Evolutionary conservation across 1,284 basidiomycete species (phyloP), one percentile per base, ranked within the genome.

Genomic region (Mycena citricolor): DNA sequence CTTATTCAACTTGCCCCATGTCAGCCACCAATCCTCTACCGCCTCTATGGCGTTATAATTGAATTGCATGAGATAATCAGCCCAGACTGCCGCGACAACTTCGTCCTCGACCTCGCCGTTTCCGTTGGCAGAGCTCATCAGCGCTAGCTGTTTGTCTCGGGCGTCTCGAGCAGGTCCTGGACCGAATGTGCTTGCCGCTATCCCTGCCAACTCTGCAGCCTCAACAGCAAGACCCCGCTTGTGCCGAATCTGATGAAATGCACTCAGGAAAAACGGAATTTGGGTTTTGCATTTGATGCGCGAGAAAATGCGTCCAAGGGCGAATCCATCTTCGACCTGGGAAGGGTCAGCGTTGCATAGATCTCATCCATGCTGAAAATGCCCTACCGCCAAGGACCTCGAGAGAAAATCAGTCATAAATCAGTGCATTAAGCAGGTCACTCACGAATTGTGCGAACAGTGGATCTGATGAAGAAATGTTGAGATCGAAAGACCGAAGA

Each of bases 21-120:
- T 51, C 25, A 57, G 17, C 54, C 50, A 56, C 54, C 54, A 60
- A 41, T 61, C 57, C 16, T 48, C 54, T 3, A 62, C 54, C 19
- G 53, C 58, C 14, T 58, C 52, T 25, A 49, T 39, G 4, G 56
- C 45, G 22, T 57, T 54, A 23, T 52, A 55, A 29, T 54, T 47
- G 38, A 57, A 55, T 30, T 53, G 54, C 4, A 28, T 23, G 11
- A 53, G 19, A 19, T 49, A 57, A 5, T 25, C 32, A 14, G 25
- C 37, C 55, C 51, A 54, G 4, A 33, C 42, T 12, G 34, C 46
- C n/a, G 44, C 54, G 17, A 52, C 37, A 13, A 42, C 43, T 19
- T 46, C 51, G 20, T 52, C 55, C 11, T 44, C 32, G 28, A 38
- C 34, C 32, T 54, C 49, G 13, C 26, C 21, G 12, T 12, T 10